These are phyloP conservation scores for Peronospora farinosa DNA, from an alignment of 352 stramenopile species.

Conservation along the genomic window DNA sequence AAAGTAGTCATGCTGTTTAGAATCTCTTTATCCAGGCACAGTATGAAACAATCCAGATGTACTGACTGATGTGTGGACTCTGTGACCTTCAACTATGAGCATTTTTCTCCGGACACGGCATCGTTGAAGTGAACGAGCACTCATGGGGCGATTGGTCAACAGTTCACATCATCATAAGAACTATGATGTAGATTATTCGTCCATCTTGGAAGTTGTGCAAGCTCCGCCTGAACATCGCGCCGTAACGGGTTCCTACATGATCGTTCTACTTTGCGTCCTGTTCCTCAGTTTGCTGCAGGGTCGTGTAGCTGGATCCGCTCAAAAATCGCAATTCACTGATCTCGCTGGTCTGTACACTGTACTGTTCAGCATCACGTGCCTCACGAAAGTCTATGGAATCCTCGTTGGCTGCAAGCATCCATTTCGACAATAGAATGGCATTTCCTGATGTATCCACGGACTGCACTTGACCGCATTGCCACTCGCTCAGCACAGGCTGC, in stretches of 20 bases:
- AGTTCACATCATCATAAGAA: not conserved
- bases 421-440: conserved; percentile 20
- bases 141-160: not conserved
- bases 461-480: conserved; percentile 48
- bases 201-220: not conserved
- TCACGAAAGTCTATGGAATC: conserved; percentile 11
- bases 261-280: not conserved
- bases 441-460: conserved; percentile 5
- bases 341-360: conserved; percentile 21
- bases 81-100: too few species aligned
- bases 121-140: conserved; percentile 26
- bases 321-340: conserved; percentile 52
- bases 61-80: too few species aligned
- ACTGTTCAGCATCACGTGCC: conserved; percentile 12
- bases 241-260: not conserved
- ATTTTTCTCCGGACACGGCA: not conserved
- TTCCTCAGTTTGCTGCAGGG: conserved; percentile 2
- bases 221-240: not conserved
- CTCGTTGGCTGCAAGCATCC: conserved; percentile 9
- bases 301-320: conserved; percentile 30
- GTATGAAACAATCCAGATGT: too few species aligned
- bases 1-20: too few species aligned
- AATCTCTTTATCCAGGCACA: too few species aligned
- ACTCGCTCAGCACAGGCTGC: conserved; percentile 62
- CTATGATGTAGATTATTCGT: not conserved